Evolutionary conservation across 1,139 yeast species (phyloP).

Genomic region (Kodamaea fungicola): DNA sequence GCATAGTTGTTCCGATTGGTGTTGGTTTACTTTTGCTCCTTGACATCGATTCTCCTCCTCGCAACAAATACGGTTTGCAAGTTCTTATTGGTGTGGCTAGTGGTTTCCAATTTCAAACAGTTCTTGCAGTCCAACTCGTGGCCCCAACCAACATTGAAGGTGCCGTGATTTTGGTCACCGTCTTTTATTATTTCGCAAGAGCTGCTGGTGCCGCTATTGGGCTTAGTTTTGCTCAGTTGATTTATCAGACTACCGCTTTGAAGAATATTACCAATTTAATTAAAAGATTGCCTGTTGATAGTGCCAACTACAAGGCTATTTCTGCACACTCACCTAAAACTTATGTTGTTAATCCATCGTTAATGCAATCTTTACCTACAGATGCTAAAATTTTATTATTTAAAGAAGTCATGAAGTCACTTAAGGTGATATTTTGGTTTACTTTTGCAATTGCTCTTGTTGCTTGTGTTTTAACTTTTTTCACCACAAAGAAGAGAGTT

Average conservation of each 20-base stretch:
- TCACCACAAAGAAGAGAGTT: no score
- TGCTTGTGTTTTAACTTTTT: constrained; percentile 3
- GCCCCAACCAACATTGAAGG: constrained; percentile 37
- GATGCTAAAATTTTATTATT: constrained; percentile 20
- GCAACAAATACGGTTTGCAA: constrained; percentile 30
- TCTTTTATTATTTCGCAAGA: constrained; percentile 29
- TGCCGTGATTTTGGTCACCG: constrained; percentile 33
- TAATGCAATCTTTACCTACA: constrained; percentile 24
- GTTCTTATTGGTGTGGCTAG: constrained; percentile 28
- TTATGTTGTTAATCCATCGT: constrained; percentile 27
- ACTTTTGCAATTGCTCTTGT: constrained; percentile 37
- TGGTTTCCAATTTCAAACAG: constrained; percentile 30
- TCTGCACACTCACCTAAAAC: constrained; percentile 8
- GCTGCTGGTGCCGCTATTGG: constrained; percentile 30
- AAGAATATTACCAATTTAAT: constrained; percentile 18
- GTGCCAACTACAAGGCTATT: not conserved
- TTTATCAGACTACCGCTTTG: constrained; percentile 23
- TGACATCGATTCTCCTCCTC: constrained; percentile 23
- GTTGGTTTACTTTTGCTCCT: constrained; percentile 30
- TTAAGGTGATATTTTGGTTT: constrained; percentile 42
- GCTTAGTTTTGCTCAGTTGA: constrained; percentile 13
- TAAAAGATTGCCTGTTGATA: not conserved
- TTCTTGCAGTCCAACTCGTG: constrained; percentile 27
- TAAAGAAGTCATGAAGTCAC: constrained; percentile 32
- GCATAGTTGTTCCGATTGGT: constrained; percentile 28